phyloP scores from a whole-genome alignment of 257 asterid genomes.

The Gardenia jasminoides region DNA sequence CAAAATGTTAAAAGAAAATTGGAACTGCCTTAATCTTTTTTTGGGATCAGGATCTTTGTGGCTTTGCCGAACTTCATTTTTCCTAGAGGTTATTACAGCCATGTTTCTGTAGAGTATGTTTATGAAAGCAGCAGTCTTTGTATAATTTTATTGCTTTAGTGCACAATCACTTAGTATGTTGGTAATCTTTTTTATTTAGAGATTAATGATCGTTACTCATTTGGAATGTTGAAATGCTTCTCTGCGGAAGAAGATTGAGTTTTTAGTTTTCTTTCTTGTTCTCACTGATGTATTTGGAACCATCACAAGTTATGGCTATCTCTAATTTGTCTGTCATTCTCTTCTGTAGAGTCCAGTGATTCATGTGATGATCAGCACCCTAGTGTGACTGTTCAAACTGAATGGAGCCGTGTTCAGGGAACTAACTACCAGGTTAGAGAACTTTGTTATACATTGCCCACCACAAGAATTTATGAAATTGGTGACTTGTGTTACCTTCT shows the following conservation, averaged over 20 bases:
- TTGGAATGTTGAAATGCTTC: neutral
- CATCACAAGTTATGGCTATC: neutral
- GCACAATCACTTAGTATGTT: neutral
- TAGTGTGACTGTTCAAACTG: neutral
- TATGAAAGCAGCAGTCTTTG: neutral
- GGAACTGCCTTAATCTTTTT: no score
- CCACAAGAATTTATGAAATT: neutral
- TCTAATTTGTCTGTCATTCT: neutral
- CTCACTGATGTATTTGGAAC: neutral
- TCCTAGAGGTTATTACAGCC: no score
- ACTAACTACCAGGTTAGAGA: neutral
- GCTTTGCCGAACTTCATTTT: no score
- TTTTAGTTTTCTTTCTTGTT: neutral
- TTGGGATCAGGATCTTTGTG: no score
- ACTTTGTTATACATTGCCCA: neutral
- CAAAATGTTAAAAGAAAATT: no score
- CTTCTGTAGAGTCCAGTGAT: neutral
- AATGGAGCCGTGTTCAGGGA: neutral
- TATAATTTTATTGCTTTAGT: neutral
- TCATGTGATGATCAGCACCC: neutral
- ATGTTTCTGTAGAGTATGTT: neutral
- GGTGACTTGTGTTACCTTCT: neutral
- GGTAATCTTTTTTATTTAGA: neutral
- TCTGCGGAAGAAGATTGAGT: neutral
- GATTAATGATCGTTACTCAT: neutral